Percentiles rank a stretch among this genome's conserved stretches.
phyloP scores from a whole-genome alignment of 163 green algal genomes.

The Prototheca wickerhamii region DNA sequence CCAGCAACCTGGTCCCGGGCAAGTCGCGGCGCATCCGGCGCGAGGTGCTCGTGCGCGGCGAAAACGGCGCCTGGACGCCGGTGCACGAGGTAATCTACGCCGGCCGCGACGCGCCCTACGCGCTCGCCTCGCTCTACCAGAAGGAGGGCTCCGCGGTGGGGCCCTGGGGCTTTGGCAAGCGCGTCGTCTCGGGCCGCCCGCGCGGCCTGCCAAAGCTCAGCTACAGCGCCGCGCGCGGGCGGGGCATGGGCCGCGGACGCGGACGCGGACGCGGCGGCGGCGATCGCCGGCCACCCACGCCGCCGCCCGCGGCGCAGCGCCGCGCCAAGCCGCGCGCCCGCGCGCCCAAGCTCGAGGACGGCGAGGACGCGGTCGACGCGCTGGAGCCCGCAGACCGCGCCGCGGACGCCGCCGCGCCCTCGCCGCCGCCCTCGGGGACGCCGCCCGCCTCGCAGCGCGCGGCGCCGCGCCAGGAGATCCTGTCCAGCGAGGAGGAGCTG shows the following conservation, averaged over 20 bases:
- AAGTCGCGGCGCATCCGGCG: conserved; percentile 22
- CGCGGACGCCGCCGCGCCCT: too few species aligned
- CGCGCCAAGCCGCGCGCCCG: not conserved
- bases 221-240: conserved; percentile 25
- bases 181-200: conserved; percentile 1
- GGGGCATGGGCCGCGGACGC: conserved; percentile 16
- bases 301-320: not conserved
- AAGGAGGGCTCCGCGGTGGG: conserved; percentile 17
- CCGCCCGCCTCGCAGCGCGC: too few species aligned
- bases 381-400: too few species aligned
- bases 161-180: conserved; percentile 23
- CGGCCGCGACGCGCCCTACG: conserved; percentile 20
- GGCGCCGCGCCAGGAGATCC: not conserved
- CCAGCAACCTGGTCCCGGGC: conserved; percentile 16
- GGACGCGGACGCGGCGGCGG: conserved; percentile 2
- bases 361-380: not conserved
- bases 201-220: conserved; percentile 13
- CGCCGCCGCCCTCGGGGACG: not conserved
- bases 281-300: not conserved
- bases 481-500: conserved; percentile 1
- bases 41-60: conserved; percentile 14
- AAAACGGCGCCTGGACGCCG: conserved; percentile 12
- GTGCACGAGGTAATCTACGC: conserved; percentile 27
- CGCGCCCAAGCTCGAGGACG: conserved; percentile 1
- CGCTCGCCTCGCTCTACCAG: conserved; percentile 31